Conservation (phyloP, 2,329 filamentous ascomycete genomes). For the Plectosphaerella plurivora region DNA sequence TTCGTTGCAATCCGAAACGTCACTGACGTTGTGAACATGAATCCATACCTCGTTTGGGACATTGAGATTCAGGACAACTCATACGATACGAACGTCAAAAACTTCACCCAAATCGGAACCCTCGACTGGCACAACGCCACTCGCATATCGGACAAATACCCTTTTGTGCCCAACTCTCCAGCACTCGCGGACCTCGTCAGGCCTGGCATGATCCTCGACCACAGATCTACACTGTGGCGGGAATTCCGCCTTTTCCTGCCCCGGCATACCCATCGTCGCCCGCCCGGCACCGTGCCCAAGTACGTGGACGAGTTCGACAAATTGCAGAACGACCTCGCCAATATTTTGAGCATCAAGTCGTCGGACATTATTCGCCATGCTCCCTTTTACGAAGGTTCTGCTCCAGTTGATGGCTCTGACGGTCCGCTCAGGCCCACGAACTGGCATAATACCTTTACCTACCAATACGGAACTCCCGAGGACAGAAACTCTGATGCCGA, state of each 20-base stretch:
- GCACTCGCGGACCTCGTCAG: constrained; percentile 23
- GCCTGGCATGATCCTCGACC: constrained; percentile 22
- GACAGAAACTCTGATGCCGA: background rate
- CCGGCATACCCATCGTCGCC: background rate
- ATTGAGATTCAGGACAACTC: too few species aligned
- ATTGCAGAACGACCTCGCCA: background rate
- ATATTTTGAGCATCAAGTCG: background rate
- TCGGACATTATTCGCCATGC: background rate
- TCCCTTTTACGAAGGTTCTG: background rate
- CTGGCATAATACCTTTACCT: background rate
- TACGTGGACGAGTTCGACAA: background rate
- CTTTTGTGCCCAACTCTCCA: background rate
- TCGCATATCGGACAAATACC: too few species aligned
- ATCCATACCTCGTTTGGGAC: background rate
- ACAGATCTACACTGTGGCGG: background rate
- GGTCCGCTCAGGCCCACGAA: background rate
- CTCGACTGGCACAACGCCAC: too few species aligned
- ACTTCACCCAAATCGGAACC: too few species aligned
- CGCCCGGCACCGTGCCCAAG: background rate
- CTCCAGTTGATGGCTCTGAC: background rate
- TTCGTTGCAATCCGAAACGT: background rate
- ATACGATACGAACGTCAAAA: too few species aligned
- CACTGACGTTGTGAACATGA: background rate
- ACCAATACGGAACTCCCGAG: background rate
- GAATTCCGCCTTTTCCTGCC: background rate